A percentile compares a stretch with the other conserved stretches of the same genome.
Conservation (phyloP, 1,139 yeast species). For the Nematodospora anomalae region DNA sequence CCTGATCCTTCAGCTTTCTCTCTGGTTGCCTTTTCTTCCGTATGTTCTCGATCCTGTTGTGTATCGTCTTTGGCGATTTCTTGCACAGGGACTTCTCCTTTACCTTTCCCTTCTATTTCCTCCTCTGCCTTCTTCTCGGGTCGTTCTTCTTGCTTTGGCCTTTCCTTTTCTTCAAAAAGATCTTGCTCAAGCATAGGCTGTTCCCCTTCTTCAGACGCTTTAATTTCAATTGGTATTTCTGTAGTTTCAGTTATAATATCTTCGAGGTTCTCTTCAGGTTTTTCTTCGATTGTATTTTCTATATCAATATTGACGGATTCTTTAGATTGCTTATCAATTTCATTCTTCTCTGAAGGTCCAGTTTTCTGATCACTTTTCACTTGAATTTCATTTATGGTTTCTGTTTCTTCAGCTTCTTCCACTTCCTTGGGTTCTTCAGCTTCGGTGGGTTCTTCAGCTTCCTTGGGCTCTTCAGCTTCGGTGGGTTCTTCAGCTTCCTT, state of each 20-base stretch:
- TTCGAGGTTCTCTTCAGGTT: conserved; percentile 1
- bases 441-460: conserved; percentile 4
- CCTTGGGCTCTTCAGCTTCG: conserved; percentile 6
- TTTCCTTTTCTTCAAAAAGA: conserved; percentile 11
- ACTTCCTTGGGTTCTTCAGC: neutral
- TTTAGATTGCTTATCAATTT: no score
- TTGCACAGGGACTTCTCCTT: conserved; percentile 6
- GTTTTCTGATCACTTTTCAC: neutral
- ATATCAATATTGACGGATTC: neutral
- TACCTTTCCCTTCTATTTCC: conserved; percentile 11
- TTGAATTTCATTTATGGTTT: neutral
- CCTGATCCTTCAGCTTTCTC: conserved; percentile 2
- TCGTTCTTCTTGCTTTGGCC: conserved; percentile 8
- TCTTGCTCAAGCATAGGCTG: no score
- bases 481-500: conserved; percentile 3
- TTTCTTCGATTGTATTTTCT: neutral
- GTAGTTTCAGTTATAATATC: no score
- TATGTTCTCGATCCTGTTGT: neutral
- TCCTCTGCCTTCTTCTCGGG: conserved; percentile 6
- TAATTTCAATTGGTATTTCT: no score
- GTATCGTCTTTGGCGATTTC: conserved; percentile 1
- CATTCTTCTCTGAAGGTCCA: no score
- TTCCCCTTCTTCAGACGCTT: conserved; percentile 6
- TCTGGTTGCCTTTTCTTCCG: conserved; percentile 2
- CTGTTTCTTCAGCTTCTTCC: conserved; percentile 1